Evolutionary conservation across 2,329 filamentous ascomycete species (phyloP), one percentile per base, ranked within the genome.

Genomic region (Cercospora sp.): DNA sequence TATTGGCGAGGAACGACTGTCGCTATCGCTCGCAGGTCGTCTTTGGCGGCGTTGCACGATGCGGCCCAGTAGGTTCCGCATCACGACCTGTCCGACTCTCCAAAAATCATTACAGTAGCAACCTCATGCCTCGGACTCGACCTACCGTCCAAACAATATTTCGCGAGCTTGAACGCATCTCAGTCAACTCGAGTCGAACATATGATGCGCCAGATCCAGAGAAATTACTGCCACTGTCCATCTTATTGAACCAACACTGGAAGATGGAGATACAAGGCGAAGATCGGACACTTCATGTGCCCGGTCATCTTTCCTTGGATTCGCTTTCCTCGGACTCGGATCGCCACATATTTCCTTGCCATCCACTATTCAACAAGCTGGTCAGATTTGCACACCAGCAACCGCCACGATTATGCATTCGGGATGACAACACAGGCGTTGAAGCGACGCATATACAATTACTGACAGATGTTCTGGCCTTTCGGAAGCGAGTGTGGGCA

Each of bases 371-470:
- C 74, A 78, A 76, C 70, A 76, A 80, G 21, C 73, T 83, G 13
- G 74, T 83, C 4, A 76, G 81, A 32, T 80, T 79, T 62, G 81
- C 81, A 10, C 74, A 77, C 68, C 74, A 74, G 12, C 72, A 57
- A 28, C 79, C 79, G 26, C 73, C 78, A 45, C 75, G 76, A 37
- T 69, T 81, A 60, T 81, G 78, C 32, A 78, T 83, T 58, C 76
- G 80, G 24, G 80, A 83, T 74, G 76, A 76, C 51, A 79, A 79
- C 28, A 78, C 77, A 6, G 73, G 77, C 18, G 66, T 76, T 32
- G 77, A 80, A 63, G 76, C 77, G 45, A 82, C 79, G 1, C 80
- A 84, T 71, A 59, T 80, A 1, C 79, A 83, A 63, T 76, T 85
- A 3, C 76, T 85, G 13, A 79, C 79, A 18, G 82, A 85, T 71